These are phyloP conservation scores for Microdochium nivale DNA, from an alignment of 2,329 filamentous ascomycete species.

Conservation along the genomic window DNA sequence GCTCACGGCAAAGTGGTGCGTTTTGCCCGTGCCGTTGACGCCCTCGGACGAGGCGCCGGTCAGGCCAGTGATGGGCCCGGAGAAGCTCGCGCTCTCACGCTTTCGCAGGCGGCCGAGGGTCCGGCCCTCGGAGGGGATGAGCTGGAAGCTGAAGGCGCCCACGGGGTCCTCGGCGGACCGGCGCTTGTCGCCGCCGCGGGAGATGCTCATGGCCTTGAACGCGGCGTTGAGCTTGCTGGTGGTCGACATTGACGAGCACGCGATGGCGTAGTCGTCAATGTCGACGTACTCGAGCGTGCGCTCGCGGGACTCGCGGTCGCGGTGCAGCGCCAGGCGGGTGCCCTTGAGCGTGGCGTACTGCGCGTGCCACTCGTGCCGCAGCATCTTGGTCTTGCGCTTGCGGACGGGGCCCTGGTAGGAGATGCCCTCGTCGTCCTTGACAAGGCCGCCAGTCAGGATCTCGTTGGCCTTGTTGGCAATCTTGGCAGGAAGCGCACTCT, in stretches of 20 bases:
- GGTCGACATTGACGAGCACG: constrained; percentile 68
- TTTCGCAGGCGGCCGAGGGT: constrained; percentile 38
- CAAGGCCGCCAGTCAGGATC: constrained; percentile 17
- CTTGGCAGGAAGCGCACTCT: constrained; percentile 16
- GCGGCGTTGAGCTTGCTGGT: constrained; percentile 77
- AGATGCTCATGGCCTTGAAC: constrained; percentile 70
- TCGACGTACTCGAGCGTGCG: constrained; percentile 71
- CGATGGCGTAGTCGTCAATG: constrained; percentile 82
- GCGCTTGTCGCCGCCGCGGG: constrained; percentile 41
- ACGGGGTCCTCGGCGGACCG: constrained; percentile 40
- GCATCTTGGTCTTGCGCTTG: constrained; percentile 82
- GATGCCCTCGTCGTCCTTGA: constrained; percentile 39
- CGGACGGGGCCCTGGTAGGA: constrained; percentile 84
- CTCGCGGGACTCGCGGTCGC: constrained; percentile 41
- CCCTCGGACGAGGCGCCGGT: constrained; percentile 25
- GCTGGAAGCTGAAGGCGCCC: constrained; percentile 74
- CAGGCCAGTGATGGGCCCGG: constrained; percentile 22
- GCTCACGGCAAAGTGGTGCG: constrained; percentile 89
- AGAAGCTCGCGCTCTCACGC: constrained; percentile 36
- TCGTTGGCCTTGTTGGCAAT: constrained; percentile 11
- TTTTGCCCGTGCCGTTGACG: constrained; percentile 62
- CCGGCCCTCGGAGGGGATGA: constrained; percentile 58
- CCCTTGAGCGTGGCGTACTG: constrained; percentile 82
- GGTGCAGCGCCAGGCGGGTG: constrained; percentile 68
- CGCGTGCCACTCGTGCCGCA: constrained; percentile 90